Evolutionary conservation across 192 early-diverging fungal species (phyloP), one percentile per base, ranked within the genome.

Genomic region (Coemansia aciculifera): DNA sequence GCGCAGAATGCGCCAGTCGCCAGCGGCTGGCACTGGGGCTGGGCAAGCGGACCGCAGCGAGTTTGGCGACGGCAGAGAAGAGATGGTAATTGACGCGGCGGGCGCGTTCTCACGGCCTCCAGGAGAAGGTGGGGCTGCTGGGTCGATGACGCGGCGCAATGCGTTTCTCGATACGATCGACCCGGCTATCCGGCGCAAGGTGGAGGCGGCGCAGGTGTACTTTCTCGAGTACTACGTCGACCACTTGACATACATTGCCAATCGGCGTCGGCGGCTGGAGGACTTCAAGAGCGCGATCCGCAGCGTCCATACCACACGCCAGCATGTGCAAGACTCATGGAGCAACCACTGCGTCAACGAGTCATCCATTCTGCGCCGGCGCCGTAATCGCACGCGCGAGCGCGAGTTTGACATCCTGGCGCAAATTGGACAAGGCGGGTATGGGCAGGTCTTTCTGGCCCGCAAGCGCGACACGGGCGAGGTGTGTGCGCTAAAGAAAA

Each of bases 181-280:
- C 72, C 81, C 78, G 10, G 73, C 77, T 15, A 60, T 71, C 24
- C 81, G 78, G 27, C 81, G 84, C 51, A 72, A 72, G 32, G 71
- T 80, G 8, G 81, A 85, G 59, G 81, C 78, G 7, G 77, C 84
- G 3, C 73, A 79, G 59, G 76, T 85, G 69, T 86, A 90, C 67
- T 93, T 95, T 72, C 78, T 92, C 34, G 93, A 94, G 71, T 87
- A 93, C 76, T 95, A 95, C 72, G 88, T 90, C 64, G 89, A 91
- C 68, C 85, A 94, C 15, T 74, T 94, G 19, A 86, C 85, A 27
- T 95, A 93, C 66, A 82, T 94, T 29, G 87, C 90, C 69, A 77
- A 89, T 34, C 85, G 93, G 10, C 78, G 86, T 31, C 60, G 75
- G 34, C 85, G 94, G 21, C 67, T 87, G 27, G 70, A 77, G 17